A percentile compares a stretch with the other conserved stretches of the same genome.
These are phyloP conservation scores for Uncinocarpus reesii DNA, from an alignment of 2,329 filamentous ascomycete genomes.

Conservation along the genomic window DNA sequence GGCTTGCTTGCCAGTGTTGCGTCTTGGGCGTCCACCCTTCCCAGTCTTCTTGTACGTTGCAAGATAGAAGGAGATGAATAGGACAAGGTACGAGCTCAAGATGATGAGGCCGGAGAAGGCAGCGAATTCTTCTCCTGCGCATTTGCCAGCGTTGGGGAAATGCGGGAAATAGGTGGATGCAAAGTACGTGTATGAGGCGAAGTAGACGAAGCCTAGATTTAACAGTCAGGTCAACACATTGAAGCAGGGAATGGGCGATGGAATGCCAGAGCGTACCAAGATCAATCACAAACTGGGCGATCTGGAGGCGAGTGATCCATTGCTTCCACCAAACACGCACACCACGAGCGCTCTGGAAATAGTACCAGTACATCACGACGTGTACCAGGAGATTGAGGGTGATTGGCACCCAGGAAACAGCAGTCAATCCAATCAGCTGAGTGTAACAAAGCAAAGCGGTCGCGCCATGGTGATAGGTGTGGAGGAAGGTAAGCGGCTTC, in stretches of 20 bases:
- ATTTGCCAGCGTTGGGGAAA: slow-evolving; percentile 68
- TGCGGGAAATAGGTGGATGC: slow-evolving; percentile 70
- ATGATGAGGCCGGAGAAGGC: slow-evolving; percentile 79
- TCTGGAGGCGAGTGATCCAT: slow-evolving; percentile 91
- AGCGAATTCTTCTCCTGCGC: slow-evolving; percentile 84
- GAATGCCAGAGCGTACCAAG: slow-evolving; percentile 55
- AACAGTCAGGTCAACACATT: background rate
- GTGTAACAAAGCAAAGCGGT: slow-evolving; percentile 91
- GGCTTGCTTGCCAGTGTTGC: slow-evolving; percentile 66
- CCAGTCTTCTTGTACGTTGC: slow-evolving; percentile 67
- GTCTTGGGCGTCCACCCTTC: slow-evolving; percentile 28
- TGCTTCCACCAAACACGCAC: slow-evolving; percentile 96
- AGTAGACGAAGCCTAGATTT: slow-evolving; percentile 73
- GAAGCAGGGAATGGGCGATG: too few species aligned
- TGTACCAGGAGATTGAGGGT: slow-evolving; percentile 79
- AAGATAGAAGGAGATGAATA: slow-evolving; percentile 93
- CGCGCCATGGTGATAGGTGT: slow-evolving; percentile 92
- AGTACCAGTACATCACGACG: slow-evolving; percentile 98
- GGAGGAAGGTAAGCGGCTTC: slow-evolving; percentile 91
- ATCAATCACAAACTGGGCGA: slow-evolving; percentile 87
- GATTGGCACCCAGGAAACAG: slow-evolving; percentile 85
- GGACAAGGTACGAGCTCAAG: slow-evolving; percentile 77
- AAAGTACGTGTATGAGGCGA: slow-evolving; percentile 89
- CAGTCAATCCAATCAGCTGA: slow-evolving; percentile 74
- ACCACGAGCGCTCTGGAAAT: slow-evolving; percentile 88